These are phyloP conservation scores for Epichloe festucae DNA, from an alignment of 2,329 filamentous ascomycete genomes.

Conservation along the genomic window DNA sequence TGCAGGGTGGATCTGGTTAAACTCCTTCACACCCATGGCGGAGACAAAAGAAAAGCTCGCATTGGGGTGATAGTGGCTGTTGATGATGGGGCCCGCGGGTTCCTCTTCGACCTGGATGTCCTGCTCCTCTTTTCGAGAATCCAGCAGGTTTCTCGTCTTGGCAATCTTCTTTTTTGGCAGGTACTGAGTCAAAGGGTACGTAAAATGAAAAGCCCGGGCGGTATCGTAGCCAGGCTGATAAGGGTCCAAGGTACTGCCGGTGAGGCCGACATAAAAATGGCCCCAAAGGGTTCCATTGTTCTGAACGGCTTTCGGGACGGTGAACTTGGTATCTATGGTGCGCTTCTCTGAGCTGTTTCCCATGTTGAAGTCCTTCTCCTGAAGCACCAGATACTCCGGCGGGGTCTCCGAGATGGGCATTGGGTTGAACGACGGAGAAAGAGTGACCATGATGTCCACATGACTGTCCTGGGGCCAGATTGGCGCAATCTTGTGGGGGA, in stretches of 20 bases:
- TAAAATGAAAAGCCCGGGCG: slow-evolving; percentile 68
- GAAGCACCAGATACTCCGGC: slow-evolving; percentile 56
- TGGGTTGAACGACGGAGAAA: slow-evolving; percentile 62
- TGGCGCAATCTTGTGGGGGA: slow-evolving; percentile 64
- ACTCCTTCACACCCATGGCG: slow-evolving; percentile 58
- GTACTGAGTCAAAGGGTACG: slow-evolving; percentile 77
- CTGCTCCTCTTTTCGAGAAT: slow-evolving; percentile 30
- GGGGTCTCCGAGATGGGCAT: slow-evolving; percentile 53
- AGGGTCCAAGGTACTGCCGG: slow-evolving; percentile 67
- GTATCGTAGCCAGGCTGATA: slow-evolving; percentile 57
- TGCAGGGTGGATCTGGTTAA: slow-evolving; percentile 55
- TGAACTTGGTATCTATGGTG: slow-evolving; percentile 62
- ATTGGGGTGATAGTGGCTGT: slow-evolving; percentile 90
- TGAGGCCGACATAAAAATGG: slow-evolving; percentile 78
- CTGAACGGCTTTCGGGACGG: slow-evolving; percentile 67
- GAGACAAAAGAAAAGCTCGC: slow-evolving; percentile 81
- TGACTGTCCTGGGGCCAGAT: slow-evolving; percentile 74
- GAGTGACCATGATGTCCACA: slow-evolving; percentile 73
- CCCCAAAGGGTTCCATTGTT: slow-evolving; percentile 89
- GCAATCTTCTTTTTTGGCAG: slow-evolving; percentile 81
- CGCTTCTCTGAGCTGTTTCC: slow-evolving; percentile 71
- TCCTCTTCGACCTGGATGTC: slow-evolving; percentile 36
- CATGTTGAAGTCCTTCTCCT: slow-evolving; percentile 68
- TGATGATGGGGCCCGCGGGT: slow-evolving; percentile 54
- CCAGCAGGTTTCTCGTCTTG: slow-evolving; percentile 82